Evolutionary conservation across 129 eudicot species (phyloP).

Genomic region (Helianthus annuus): DNA sequence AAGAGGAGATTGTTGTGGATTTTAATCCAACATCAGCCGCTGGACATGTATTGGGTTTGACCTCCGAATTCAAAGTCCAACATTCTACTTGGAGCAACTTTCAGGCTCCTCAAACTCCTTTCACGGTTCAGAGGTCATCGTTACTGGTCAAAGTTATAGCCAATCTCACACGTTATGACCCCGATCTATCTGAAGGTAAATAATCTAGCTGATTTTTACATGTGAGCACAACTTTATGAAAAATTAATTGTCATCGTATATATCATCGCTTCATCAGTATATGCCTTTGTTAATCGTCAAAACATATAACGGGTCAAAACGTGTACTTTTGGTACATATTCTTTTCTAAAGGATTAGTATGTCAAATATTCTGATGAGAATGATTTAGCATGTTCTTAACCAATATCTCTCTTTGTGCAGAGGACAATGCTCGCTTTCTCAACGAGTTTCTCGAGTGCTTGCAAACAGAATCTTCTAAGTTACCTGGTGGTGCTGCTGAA

Average conservation of each 20-base stretch:
- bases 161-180: conserved; percentile 58
- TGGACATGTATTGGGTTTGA: conserved; percentile 47
- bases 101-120: conserved; percentile 52
- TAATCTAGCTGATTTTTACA: background rate
- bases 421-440: conserved; percentile 61
- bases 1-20: conserved; percentile 66
- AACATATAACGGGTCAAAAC: background rate
- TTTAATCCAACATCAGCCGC: conserved; percentile 60
- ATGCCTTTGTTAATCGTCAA: background rate
- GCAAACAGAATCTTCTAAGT: conserved; percentile 30
- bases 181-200: conserved; percentile 67
- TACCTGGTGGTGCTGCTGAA: conserved; percentile 33
- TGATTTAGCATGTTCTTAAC: no score
- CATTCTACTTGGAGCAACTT: conserved; percentile 35
- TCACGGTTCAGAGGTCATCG: conserved; percentile 74
- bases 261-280: background rate
- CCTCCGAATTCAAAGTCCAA: conserved; percentile 22
- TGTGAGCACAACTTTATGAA: background rate
- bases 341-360: no score
- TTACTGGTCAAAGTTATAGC: conserved; percentile 76
- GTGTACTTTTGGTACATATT: background rate
- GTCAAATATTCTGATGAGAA: background rate
- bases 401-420: conserved; percentile 35
- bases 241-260: background rate
- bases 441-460: conserved; percentile 54